Evolutionary conservation across 176 grass and related monocot genomes (phyloP).

Genomic region (Musa beccarii): DNA sequence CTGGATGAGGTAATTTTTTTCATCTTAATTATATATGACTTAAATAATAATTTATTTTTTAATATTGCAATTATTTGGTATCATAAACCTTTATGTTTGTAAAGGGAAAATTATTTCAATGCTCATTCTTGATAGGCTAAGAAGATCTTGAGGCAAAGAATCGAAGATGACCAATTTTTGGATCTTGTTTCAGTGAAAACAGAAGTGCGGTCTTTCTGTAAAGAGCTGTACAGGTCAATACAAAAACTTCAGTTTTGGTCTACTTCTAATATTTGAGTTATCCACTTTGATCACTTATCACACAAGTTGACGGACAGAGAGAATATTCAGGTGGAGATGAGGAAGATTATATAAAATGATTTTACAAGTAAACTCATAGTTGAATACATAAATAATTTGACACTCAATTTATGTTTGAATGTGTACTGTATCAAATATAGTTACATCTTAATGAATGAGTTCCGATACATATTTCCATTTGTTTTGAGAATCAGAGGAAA

Average conservation of each 20-base stretch:
- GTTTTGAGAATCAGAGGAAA: not conserved
- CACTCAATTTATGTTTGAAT: not conserved
- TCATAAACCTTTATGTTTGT: not conserved
- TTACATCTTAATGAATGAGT: not conserved
- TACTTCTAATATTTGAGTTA: not conserved
- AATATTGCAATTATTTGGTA: constrained; percentile 1
- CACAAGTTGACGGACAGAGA: not conserved
- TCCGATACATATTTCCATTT: not conserved
- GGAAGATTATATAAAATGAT: not conserved
- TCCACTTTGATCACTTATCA: not conserved
- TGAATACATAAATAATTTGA: not conserved
- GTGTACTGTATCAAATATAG: not conserved
- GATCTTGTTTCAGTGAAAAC: constrained; percentile 76
- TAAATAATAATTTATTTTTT: constrained; percentile 14
- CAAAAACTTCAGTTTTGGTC: not conserved
- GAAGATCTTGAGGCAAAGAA: constrained; percentile 69
- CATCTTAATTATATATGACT: not conserved
- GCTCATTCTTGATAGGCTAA: constrained; percentile 57
- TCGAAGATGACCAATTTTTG: constrained; percentile 81
- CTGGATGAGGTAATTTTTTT: constrained; percentile 69
- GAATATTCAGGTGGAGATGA: not conserved
- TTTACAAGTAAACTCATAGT: not conserved
- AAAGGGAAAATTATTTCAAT: not conserved
- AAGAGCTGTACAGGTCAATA: constrained; percentile 88
- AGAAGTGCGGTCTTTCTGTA: constrained; percentile 72